phyloP scores from a whole-genome alignment of 306 rosid genomes.

The Trifolium repens region DNA sequence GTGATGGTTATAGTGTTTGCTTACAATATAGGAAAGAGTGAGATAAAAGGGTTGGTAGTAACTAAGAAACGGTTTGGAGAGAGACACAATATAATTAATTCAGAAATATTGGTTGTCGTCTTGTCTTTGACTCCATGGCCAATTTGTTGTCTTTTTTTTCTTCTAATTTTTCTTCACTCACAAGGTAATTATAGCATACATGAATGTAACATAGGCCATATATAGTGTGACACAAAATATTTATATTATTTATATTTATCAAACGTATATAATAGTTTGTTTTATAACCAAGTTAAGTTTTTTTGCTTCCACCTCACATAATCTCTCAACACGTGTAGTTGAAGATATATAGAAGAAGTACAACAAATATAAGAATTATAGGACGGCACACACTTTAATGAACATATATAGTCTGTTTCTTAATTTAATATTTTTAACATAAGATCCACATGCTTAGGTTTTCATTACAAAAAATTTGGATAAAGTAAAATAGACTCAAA shows the following conservation, averaged over 20 bases:
- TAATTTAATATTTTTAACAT: conserved; percentile 39
- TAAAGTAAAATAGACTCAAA: conserved; percentile 41
- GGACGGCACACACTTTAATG: conserved; percentile 37
- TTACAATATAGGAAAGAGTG: conserved; percentile 79
- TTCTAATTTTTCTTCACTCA: conserved; percentile 63
- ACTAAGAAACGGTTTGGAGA: conserved; percentile 88
- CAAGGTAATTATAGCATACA: conserved; percentile 61
- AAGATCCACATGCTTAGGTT: conserved; percentile 50
- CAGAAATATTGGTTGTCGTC: conserved; percentile 61
- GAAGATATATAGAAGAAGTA: conserved; percentile 39
- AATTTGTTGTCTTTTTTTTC: conserved; percentile 35
- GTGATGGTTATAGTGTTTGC: conserved; percentile 95
- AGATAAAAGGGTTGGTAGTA: conserved; percentile 67
- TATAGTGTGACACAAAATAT: conserved; percentile 34
- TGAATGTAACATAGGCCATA: conserved; percentile 36
- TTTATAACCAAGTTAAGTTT: conserved; percentile 67
- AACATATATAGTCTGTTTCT: conserved; percentile 18
- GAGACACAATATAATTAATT: conserved; percentile 54
- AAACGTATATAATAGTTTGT: conserved; percentile 48
- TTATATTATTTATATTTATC: conserved; percentile 16
- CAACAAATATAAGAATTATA: conserved; percentile 28
- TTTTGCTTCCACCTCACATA: conserved; percentile 92
- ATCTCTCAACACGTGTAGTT: conserved; percentile 65
- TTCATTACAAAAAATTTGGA: neutral
- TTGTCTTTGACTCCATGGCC: conserved; percentile 84